These are phyloP conservation scores for Antarctomyces pellizariae DNA, from an alignment of 495 filamentous ascomycete species.

Conservation along the genomic window DNA sequence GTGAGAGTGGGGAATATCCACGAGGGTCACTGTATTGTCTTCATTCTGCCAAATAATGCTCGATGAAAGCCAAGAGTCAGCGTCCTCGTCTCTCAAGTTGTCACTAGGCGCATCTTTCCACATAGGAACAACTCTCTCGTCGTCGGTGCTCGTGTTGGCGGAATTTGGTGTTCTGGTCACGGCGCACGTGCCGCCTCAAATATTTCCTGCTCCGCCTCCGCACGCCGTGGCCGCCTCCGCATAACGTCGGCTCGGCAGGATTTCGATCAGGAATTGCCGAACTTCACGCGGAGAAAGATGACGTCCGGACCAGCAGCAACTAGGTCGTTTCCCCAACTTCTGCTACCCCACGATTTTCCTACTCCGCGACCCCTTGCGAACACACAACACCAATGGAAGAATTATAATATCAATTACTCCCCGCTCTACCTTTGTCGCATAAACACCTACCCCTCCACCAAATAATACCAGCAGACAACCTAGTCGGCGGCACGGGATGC, in stretches of 20 bases:
- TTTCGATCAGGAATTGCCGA: slow-evolving; percentile 2
- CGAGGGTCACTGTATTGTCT: slow-evolving; percentile 2
- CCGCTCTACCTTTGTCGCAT: background rate
- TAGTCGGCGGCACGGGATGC: slow-evolving; percentile 17
- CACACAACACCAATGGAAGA: background rate
- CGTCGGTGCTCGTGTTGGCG: too few relatives aligned
- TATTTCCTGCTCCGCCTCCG: too few relatives aligned
- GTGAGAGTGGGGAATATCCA: slow-evolving; percentile 12
- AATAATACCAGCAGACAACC: slow-evolving; percentile 6
- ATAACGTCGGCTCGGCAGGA: too few relatives aligned
- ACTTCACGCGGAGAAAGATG: slow-evolving; percentile 5
- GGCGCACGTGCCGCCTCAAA: too few relatives aligned
- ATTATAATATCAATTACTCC: background rate
- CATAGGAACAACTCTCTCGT: too few relatives aligned
- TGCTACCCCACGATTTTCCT: slow-evolving; percentile 1
- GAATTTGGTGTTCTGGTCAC: too few relatives aligned
- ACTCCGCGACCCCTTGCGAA: background rate
- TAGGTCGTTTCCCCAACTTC: background rate
- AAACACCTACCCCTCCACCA: slow-evolving; percentile 1
- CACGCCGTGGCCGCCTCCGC: too few relatives aligned
- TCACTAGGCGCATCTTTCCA: too few relatives aligned
- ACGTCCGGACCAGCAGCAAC: slow-evolving; percentile 8
- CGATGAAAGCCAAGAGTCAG: too few relatives aligned
- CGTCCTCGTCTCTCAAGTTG: too few relatives aligned
- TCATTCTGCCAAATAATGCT: slow-evolving; percentile 8